Conservation (phyloP, 768 basidiomycete species). For the Tulasnella sp. region DNA sequence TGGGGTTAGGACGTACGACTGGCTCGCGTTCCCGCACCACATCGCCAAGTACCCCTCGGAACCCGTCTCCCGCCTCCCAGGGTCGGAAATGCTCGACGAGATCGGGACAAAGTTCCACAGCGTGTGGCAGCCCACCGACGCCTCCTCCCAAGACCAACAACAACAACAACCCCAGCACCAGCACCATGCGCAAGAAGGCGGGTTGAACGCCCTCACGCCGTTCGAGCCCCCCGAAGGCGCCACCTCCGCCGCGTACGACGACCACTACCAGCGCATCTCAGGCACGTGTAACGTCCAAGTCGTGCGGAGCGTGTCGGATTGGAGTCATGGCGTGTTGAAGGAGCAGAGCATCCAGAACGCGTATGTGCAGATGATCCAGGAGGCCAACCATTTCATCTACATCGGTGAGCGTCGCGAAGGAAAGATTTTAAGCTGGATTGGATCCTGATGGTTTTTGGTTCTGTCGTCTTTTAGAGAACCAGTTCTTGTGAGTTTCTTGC, state of each 20-base stretch:
- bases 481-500: constrained; percentile 59
- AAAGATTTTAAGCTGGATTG: not conserved
- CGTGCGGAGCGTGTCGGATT: constrained; percentile 78
- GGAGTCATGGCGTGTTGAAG: constrained; percentile 85
- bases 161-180: not conserved
- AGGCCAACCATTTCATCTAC: constrained; percentile 82
- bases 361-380: constrained; percentile 68
- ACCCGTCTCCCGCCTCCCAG: constrained; percentile 37
- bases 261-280: constrained; percentile 18
- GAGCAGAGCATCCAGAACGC: constrained; percentile 93
- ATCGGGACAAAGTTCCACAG: not conserved
- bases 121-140: not conserved
- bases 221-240: not conserved
- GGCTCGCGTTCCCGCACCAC: constrained; percentile 75
- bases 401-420: constrained; percentile 47
- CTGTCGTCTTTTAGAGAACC: constrained; percentile 43
- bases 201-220: not conserved
- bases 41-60: constrained; percentile 50
- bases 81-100: not conserved
- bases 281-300: constrained; percentile 64
- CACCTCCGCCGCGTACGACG: not conserved
- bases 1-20: constrained; percentile 32
- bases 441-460: not conserved
- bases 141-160: too few species aligned
- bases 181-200: not conserved